Evolutionary conservation across 805 yeast species (phyloP), one percentile per base, ranked within the genome.

Genomic region (Starmerella apicola): DNA sequence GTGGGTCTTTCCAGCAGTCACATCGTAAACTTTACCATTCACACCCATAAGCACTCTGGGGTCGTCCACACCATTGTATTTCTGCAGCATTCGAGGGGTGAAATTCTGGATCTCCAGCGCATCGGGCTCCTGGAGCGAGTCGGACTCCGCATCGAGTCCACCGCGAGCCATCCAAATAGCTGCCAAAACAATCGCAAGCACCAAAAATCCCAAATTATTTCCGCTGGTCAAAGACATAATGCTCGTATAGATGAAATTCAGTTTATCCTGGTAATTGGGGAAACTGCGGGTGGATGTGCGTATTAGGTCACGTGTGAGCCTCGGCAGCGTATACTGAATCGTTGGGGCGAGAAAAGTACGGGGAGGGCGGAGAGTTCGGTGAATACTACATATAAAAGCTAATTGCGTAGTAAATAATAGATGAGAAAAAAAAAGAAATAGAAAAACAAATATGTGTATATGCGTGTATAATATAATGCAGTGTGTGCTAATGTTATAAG

Each of bases 11-110:
- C 94, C 94, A 9, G 67, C 65, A 4, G 82, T 65, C 17, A 84
- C 94, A 54, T 88, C 95, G 53, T 71, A 88, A 3, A 88, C 94
- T 20, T 69, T 77, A 1, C 95, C 94, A 50, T 70, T 74, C n/a
- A 88, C 83, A 0, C 83, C 91, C 46, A 88, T 72, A 54, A 78
- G 80, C n/a, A 88, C 83, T 52, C 74, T 75, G 38, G 77, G 77
- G 47, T 81, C 78, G 48, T 80, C 84, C 38, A 65, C 72, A 1
- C 97, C 97, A 58, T 88, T 84, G 65, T 63, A 85, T 51, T 76
- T 77, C 42, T 72, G 72, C 20, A 88, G 64, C 2, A 82, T 71
- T 41, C 64, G 58, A 21, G 96, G 96, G 7, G 86, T 83, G 63
- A 79, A 88, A 34, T 46, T 44, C 34, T 54, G 70, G 43, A 50